Evolutionary conservation across 2,329 filamentous ascomycete species (phyloP).

Genomic region (Claviceps sorghi): DNA sequence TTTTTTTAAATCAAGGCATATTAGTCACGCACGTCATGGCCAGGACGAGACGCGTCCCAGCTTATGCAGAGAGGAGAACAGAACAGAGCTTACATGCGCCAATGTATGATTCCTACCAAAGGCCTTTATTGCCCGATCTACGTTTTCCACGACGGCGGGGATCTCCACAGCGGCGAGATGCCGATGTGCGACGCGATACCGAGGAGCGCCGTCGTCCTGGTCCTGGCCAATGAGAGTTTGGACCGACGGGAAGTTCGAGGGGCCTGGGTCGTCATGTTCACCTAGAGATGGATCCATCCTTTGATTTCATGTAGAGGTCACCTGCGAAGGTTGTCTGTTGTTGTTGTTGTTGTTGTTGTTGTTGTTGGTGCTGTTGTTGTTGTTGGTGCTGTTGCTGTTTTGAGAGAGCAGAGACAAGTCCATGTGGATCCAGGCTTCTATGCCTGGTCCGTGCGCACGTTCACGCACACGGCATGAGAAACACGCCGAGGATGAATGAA

Average conservation of each 20-base stretch:
- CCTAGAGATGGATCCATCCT: neutral
- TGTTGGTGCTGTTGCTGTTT: no score
- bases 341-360: neutral
- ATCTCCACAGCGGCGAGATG: slow-evolving; percentile 27
- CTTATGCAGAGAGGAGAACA: neutral
- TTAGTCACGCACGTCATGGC: neutral
- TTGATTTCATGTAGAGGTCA: neutral
- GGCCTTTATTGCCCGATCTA: slow-evolving; percentile 27
- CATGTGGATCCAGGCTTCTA: neutral
- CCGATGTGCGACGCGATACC: slow-evolving; percentile 21
- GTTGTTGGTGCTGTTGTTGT: no score
- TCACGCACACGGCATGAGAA: neutral
- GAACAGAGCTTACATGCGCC: slow-evolving; percentile 21
- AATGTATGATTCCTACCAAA: slow-evolving; percentile 26
- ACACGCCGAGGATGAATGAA: neutral
- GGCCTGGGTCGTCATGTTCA: neutral
- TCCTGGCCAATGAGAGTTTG: slow-evolving; percentile 1
- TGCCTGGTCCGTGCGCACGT: neutral
- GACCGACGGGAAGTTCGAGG: neutral
- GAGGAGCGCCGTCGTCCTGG: slow-evolving; percentile 16
- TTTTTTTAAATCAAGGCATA: neutral
- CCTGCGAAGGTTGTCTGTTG: neutral
- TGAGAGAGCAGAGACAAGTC: neutral
- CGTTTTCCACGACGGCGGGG: slow-evolving; percentile 27
- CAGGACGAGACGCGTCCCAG: neutral